Evolutionary conservation across 805 yeast genomes (phyloP), one percentile per base, ranked within the genome.

Genomic region (Schizosaccharomyces japonicus): DNA sequence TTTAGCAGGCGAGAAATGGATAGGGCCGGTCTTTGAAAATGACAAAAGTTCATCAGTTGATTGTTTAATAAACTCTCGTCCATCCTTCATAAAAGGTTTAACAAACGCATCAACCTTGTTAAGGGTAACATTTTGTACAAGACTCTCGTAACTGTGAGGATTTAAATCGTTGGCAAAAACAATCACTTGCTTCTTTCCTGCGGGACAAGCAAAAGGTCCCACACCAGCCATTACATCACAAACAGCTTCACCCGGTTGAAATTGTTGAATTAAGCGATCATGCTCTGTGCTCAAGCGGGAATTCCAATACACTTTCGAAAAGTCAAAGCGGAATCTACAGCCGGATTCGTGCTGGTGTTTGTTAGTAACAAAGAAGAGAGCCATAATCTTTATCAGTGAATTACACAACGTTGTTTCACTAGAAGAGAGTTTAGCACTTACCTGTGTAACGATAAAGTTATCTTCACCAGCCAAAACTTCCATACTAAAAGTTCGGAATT

Each of bases 201-300:
- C 94, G 0, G 99, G 99, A 1, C 90, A 74, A 1, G 93, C 87
- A 65, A 92, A 90, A 3, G 99, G 99, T 0, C 99, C 99, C 1
- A 90, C 96, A 44, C 99, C 99, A 0, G 95, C 96, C 74, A 92
- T 81, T 0, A 84, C 95, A 64, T 90, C 99, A 56, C 83, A 82
- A 0, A 92, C 80, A 5, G 83, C 80, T 50, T 78, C 79, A 7
- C 79, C 78, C 3, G 72, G 66, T 39, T 70, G 55, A 55, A 80
- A 78, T 33, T 63, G 57, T 1, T 63, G 58, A 3, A 90, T 78
- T 39, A 90, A 63, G 50, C 96, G 67, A 44, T 76, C 87, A 60
- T 90, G 99, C 57, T 90, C 99, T 0, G 94, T 81, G 54, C 84
- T 87, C 47, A 90, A 67, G 54, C 98, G 71, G 13, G 95, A 82